Base-by-base conservation (phyloP, 1,284 basidiomycete genomes). In the Rhodotorula sp. region DNA sequence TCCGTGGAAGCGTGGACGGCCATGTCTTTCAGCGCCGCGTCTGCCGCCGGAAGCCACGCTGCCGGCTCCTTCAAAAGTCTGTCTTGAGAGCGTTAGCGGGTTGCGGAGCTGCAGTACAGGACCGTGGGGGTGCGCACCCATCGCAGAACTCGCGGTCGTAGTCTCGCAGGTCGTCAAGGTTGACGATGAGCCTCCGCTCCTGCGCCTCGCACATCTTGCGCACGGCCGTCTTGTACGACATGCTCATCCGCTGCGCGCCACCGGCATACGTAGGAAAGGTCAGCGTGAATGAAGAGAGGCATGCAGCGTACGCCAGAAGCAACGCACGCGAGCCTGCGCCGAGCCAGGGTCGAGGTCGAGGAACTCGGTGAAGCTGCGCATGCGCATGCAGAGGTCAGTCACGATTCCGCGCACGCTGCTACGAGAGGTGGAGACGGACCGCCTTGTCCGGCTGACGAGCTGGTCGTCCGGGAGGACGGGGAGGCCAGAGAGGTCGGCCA, bases 111-210 rank as follows among this genome's bases (percentile, higher is more conserved):
- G 21, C 2, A 19, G n/a, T 14, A 12, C n/a, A 41, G 23, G 0
- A 17, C n/a, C 13, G 23, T 46, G 49, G 1, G 50, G 54, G 16
- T 19, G 34, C 82, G 58, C 59, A 83, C 82, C 83, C 84, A 67
- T 85, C 84, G 55, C 83, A 83, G 66, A 83, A 90, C 69, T 91
- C 88, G 80, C 94, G 89, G 81, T 92, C 89, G 82, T 95, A 95
- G 82, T 94, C 92, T 81, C 97, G 90, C 76, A 99, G 84, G 83
- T 99, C 94, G 83, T 99, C 96, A 77, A 99, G 86, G 83, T 97
- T 99, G 81, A 99, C 88, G 79, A 97, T 89, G 79, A 99, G 89
- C 78, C 97, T 89, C 77, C 92, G 90, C 79, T 90, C 88, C 78
- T 92, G 90, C 46, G 87, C 85, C 67, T 91, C 88, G 56, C 99